Percentiles rank a stretch among this genome's conserved stretches.
Conservation (phyloP, 805 yeast species). For the Priceomyces carsonii region DNA sequence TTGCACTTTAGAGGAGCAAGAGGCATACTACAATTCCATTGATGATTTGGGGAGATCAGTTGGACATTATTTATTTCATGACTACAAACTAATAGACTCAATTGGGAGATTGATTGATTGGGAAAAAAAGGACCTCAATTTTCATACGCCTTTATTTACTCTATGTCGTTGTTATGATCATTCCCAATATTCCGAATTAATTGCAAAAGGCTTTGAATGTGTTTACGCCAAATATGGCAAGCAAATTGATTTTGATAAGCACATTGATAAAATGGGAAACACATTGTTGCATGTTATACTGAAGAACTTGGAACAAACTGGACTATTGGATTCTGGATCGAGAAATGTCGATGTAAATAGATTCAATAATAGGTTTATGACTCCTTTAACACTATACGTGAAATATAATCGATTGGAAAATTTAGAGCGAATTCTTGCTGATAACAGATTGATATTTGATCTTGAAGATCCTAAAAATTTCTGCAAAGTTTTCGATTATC, state of each 20-base stretch:
- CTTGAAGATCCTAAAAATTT: constrained; percentile 33
- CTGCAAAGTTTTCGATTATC: constrained; percentile 39
- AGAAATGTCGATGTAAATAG: constrained; percentile 53
- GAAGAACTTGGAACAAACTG: constrained; percentile 40
- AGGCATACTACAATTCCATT: constrained; percentile 45
- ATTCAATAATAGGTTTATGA: constrained; percentile 54
- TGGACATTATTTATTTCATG: constrained; percentile 74
- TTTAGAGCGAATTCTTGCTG: constrained; percentile 49
- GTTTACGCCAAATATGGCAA: constrained; percentile 45
- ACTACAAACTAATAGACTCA: constrained; percentile 46
- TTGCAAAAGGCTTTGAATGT: constrained; percentile 45
- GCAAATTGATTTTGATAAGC: constrained; percentile 50
- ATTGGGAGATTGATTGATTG: constrained; percentile 69
- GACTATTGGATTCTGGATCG: constrained; percentile 22
- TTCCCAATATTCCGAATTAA: constrained; percentile 52
- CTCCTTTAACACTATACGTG: constrained; percentile 72
- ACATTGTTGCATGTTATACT: constrained; percentile 73
- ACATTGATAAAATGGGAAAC: constrained; percentile 72
- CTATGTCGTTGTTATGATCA: constrained; percentile 82
- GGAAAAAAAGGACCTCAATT: constrained; percentile 61
- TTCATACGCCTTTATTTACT: constrained; percentile 78
- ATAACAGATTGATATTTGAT: constrained; percentile 43
- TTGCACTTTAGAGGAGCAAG: constrained; percentile 47
- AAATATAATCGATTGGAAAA: constrained; percentile 69
- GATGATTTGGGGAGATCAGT: constrained; percentile 60